A percentile compares a stretch with the other conserved stretches of the same genome.
These are phyloP conservation scores for Mycena vulgaris DNA, from an alignment of 768 basidiomycete species.

Conservation along the genomic window DNA sequence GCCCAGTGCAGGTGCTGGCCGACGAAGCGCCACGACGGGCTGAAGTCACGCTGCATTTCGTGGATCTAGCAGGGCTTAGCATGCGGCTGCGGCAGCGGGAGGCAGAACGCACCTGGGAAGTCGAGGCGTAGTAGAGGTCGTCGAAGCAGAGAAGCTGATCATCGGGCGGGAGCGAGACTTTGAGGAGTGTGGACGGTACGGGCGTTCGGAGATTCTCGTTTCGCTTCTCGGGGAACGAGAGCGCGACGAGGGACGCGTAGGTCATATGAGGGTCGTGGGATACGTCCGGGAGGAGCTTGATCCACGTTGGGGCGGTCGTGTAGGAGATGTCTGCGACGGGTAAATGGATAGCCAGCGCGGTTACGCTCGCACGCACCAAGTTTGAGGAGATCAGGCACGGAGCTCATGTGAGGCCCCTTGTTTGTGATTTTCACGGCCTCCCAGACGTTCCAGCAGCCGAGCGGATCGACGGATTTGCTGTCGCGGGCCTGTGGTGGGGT, in stretches of 20 bases:
- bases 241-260: conserved; percentile 41
- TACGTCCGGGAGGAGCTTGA: conserved; percentile 34
- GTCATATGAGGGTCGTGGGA: conserved; percentile 34
- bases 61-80: conserved; percentile 7
- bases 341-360: neutral
- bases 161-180: conserved; percentile 36
- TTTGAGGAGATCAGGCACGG: conserved; percentile 10
- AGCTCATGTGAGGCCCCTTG: conserved; percentile 23
- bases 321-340: conserved; percentile 40
- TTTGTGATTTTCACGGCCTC: conserved; percentile 10
- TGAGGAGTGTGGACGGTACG: conserved; percentile 34
- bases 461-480: conserved; percentile 26
- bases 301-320: conserved; percentile 41
- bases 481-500: conserved; percentile 38
- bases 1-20: conserved; percentile 51
- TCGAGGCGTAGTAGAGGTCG: conserved; percentile 42
- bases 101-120: conserved; percentile 28
- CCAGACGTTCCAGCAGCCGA: conserved; percentile 38
- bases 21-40: conserved; percentile 54
- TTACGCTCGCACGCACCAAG: conserved; percentile 36
- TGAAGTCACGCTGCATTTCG: conserved; percentile 34
- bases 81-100: conserved; percentile 37
- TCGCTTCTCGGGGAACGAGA: conserved; percentile 37
- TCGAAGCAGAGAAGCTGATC: conserved; percentile 44
- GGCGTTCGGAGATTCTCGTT: conserved; percentile 22